Percentiles rank a stretch among this genome's conserved stretches.
phyloP scores from a whole-genome alignment of 2,329 filamentous ascomycete species.

The Chaetomium sp. region DNA sequence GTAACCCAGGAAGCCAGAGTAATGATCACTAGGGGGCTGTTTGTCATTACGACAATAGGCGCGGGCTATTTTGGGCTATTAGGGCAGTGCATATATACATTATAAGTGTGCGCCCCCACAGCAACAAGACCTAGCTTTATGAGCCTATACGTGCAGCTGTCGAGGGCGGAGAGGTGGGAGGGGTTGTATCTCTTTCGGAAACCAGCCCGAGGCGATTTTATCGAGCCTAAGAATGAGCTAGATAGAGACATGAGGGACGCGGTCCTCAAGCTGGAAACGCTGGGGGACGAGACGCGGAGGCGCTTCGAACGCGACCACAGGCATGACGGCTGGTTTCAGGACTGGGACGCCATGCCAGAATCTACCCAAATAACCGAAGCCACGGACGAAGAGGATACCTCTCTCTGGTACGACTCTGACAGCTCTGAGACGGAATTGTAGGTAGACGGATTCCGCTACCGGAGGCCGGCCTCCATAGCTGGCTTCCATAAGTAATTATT shows the following conservation, averaged over 20 bases:
- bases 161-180: constrained; percentile 14
- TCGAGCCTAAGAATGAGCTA: constrained; percentile 29
- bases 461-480: no score
- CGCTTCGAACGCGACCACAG: background rate
- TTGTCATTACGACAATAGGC: no score
- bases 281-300: background rate
- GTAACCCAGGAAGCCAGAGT: no score
- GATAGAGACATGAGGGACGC: constrained; percentile 16
- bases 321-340: background rate
- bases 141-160: constrained; percentile 30
- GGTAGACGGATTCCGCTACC: no score
- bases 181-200: constrained; percentile 12
- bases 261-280: constrained; percentile 19
- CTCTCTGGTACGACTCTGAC: no score
- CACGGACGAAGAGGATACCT: background rate
- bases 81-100: no score
- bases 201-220: constrained; percentile 22
- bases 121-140: constrained; percentile 24
- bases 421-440: no score
- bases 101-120: no score
- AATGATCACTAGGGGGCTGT: no score
- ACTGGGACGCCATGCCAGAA: background rate
- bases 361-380: background rate
- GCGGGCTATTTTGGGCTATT: no score
- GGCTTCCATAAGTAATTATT: no score